A percentile compares a stretch with the other conserved stretches of the same genome.
phyloP scores from a whole-genome alignment of 1,139 yeast species.

The Wickerhamomyces sp. region DNA sequence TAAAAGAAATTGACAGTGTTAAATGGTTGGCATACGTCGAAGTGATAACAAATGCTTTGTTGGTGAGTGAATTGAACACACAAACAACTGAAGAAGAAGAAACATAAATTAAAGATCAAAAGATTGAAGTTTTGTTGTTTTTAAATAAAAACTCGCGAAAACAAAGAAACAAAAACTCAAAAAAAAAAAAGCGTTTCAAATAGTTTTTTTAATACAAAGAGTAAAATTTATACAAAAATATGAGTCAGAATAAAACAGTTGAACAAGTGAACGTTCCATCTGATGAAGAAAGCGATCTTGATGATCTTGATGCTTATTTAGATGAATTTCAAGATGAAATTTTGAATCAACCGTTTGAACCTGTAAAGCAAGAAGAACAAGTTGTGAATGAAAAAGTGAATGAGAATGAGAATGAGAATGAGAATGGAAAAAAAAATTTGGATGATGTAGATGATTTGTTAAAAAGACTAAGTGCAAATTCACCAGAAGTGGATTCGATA shows the following conservation, averaged over 20 bases:
- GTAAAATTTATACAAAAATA: not conserved
- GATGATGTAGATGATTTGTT: constrained; percentile 56
- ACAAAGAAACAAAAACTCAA: no score
- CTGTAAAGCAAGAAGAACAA: constrained; percentile 5
- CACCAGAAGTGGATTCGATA: constrained; percentile 56
- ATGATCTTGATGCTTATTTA: constrained; percentile 68
- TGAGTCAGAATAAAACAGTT: not conserved
- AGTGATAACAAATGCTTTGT: not conserved
- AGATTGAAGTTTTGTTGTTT: no score
- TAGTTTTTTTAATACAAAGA: not conserved
- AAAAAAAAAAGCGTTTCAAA: no score
- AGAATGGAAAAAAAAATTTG: constrained; percentile 30
- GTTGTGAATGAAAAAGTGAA: constrained; percentile 5
- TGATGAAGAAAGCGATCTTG: constrained; percentile 50
- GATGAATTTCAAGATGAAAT: constrained; percentile 79
- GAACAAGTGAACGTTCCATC: not conserved
- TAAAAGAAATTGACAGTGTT: not conserved
- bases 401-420: constrained; percentile 5
- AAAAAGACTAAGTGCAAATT: constrained; percentile 44
- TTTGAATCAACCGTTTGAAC: constrained; percentile 43
- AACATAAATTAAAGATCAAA: no score
- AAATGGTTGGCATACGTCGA: not conserved
- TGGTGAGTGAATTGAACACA: not conserved
- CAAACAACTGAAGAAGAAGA: no score
- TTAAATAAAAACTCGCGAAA: no score